These are phyloP conservation scores for Aspergillus thermomutatus DNA, from an alignment of 2,329 filamentous ascomycete genomes.

Conservation along the genomic window DNA sequence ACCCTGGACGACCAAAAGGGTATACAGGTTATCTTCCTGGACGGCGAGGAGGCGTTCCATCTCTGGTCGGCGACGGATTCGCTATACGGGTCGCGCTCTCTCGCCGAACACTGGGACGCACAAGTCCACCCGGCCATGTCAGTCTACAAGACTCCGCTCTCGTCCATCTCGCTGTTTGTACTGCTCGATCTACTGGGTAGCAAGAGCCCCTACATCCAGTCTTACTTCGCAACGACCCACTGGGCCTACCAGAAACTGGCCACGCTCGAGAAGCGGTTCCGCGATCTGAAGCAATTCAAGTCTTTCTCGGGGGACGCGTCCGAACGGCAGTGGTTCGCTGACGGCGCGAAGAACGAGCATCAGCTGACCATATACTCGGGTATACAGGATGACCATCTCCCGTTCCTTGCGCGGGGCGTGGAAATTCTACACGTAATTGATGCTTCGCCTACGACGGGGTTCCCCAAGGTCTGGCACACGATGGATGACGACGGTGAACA, in stretches of 20 bases:
- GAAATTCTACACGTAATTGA: conserved; percentile 89
- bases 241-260: conserved; percentile 86
- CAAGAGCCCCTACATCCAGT: conserved; percentile 67
- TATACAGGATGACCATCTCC: conserved; percentile 84
- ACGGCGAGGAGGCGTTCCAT: conserved; percentile 90
- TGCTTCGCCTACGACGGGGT: conserved; percentile 51
- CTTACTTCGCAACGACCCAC: conserved; percentile 85
- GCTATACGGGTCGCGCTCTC: conserved; percentile 77
- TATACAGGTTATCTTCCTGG: conserved; percentile 83
- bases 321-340: conserved; percentile 62
- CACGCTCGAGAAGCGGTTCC: conserved; percentile 68
- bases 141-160: conserved; percentile 70
- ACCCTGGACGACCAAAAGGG: conserved; percentile 71
- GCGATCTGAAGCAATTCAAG: conserved; percentile 63
- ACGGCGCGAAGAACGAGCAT: conserved; percentile 54
- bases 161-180: conserved; percentile 81
- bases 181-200: conserved; percentile 86
- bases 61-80: conserved; percentile 78
- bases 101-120: conserved; percentile 78
- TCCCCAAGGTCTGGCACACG: conserved; percentile 83
- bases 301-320: conserved; percentile 42
- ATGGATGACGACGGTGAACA: conserved; percentile 80
- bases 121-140: conserved; percentile 67
- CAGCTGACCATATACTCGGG: conserved; percentile 47
- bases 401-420: conserved; percentile 83